Conservation (phyloP, 371 early-diverging fungal species). For the Polyrhizophydium stewartii region DNA sequence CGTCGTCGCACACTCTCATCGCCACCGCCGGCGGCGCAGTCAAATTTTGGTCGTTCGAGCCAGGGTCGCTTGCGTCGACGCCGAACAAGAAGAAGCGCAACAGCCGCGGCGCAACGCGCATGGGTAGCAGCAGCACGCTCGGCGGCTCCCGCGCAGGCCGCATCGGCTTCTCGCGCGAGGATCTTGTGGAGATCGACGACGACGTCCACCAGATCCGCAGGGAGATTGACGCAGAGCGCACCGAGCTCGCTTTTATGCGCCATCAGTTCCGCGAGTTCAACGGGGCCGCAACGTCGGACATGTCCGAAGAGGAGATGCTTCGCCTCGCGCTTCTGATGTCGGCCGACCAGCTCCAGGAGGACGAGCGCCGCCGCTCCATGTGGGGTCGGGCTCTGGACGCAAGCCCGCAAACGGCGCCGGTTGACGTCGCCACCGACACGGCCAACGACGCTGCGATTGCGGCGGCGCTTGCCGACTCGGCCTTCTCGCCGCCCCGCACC, state of each 20-base stretch:
- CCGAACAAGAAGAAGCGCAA: constrained; percentile 9
- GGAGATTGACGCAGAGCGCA: constrained; percentile 20
- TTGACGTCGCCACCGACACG: constrained; percentile 7
- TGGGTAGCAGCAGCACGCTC: neutral
- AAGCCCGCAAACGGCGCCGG: neutral
- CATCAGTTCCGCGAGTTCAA: constrained; percentile 5
- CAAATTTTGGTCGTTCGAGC: constrained; percentile 27
- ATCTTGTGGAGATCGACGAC: constrained; percentile 10
- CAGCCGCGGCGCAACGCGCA: neutral
- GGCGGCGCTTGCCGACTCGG: neutral
- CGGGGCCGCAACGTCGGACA: neutral
- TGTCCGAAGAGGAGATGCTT: constrained; percentile 33
- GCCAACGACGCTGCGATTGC: no score
- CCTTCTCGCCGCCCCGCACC: neutral
- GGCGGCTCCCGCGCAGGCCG: neutral
- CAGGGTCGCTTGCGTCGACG: neutral
- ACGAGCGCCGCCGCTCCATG: neutral
- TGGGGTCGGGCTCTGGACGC: neutral
- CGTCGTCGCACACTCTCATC: constrained; percentile 16
- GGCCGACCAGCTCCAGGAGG: constrained; percentile 17
- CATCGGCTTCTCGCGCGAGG: neutral
- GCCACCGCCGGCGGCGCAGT: constrained; percentile 21
- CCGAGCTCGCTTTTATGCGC: neutral
- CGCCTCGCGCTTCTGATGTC: constrained; percentile 30
- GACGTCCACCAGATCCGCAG: constrained; percentile 10